These are phyloP conservation scores for Volvox carteri DNA, from an alignment of 163 green algal species.

Conservation along the genomic window DNA sequence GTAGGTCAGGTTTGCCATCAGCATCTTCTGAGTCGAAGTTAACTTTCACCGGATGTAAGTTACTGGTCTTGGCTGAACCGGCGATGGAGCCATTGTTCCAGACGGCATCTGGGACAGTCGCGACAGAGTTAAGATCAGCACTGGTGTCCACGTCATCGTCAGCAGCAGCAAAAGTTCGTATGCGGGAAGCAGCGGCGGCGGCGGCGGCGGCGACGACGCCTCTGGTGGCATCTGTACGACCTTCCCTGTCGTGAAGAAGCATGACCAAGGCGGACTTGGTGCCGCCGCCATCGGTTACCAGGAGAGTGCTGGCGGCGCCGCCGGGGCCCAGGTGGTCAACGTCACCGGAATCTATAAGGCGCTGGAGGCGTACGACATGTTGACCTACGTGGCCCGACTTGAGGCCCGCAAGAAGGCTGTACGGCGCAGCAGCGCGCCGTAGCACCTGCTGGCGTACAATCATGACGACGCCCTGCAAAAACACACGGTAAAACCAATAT, in stretches of 20 bases:
- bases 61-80: too few species aligned
- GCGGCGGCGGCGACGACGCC: neutral
- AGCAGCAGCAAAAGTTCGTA: too few species aligned
- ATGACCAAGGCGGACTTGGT: neutral
- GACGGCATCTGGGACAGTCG: too few species aligned
- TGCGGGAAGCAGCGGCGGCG: too few species aligned
- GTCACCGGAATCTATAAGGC: too few species aligned
- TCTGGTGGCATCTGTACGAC: neutral
- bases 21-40: too few species aligned
- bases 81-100: too few species aligned
- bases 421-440: neutral
- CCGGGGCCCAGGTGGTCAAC: neutral
- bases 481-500: too few species aligned
- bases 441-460: neutral
- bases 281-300: neutral
- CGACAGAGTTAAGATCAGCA: too few species aligned
- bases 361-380: neutral
- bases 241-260: neutral
- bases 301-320: neutral
- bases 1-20: too few species aligned
- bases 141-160: too few species aligned
- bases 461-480: too few species aligned
- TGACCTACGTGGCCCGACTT: neutral
- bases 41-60: neutral
- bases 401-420: slow-evolving; percentile 6